Evolutionary conservation across 106 monocot genomes (phyloP).

Genomic region (Allium cepa): DNA sequence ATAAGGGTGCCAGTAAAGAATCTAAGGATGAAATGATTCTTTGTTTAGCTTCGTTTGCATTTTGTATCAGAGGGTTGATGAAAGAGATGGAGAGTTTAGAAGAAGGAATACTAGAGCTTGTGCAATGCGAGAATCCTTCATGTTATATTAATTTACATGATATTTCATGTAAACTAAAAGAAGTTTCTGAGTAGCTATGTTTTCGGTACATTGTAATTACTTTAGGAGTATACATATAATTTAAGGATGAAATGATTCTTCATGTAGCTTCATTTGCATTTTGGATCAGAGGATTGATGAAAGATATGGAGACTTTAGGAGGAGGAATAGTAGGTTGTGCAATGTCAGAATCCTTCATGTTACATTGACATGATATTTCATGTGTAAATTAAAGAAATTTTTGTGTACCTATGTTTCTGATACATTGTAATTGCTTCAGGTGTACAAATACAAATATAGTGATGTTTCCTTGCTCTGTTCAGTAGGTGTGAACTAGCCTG

Average conservation of each 20-base stretch:
- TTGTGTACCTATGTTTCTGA: too few species aligned
- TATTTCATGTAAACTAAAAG: slow-evolving; percentile 17
- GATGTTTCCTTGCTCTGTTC: too few species aligned
- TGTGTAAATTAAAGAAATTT: slow-evolving; percentile 8
- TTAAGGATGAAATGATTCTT: not conserved
- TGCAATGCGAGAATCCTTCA: slow-evolving; percentile 20
- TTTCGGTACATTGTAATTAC: too few species aligned
- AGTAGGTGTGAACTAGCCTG: too few species aligned
- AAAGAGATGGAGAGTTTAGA: slow-evolving; percentile 25
- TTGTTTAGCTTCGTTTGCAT: slow-evolving; percentile 19
- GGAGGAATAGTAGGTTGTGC: slow-evolving; percentile 22
- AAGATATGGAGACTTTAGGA: slow-evolving; percentile 28
- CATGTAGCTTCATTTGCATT: slow-evolving; percentile 23
- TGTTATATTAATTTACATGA: slow-evolving; percentile 23
- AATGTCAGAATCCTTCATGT: slow-evolving; percentile 12
- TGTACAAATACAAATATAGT: too few species aligned
- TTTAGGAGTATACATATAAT: too few species aligned
- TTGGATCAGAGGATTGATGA: slow-evolving; percentile 18
- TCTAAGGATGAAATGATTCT: slow-evolving; percentile 1
- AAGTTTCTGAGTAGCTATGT: too few species aligned
- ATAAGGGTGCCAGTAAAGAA: not conserved
- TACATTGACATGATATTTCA: slow-evolving; percentile 24
- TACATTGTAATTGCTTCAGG: too few species aligned
- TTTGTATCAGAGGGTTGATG: slow-evolving; percentile 19
- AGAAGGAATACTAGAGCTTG: slow-evolving; percentile 25